Conservation (phyloP, 768 basidiomycete species). For the Phylloporus rhodoxanthus region DNA sequence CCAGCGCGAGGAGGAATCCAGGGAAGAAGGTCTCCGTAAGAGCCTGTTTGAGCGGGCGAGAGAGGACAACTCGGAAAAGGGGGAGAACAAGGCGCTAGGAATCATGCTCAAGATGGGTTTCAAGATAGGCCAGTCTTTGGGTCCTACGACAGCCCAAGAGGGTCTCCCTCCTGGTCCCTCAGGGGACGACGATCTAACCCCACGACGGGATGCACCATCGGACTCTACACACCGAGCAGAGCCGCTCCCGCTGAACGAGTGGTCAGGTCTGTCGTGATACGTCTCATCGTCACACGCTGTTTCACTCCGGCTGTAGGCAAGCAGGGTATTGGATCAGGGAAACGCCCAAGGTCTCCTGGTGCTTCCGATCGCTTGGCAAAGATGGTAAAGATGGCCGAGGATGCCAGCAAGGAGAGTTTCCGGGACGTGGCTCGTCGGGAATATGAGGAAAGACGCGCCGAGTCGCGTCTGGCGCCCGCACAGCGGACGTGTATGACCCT, state of each 20-base stretch:
- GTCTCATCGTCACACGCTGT: neutral
- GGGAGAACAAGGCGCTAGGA: constrained; percentile 68
- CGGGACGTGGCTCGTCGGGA: constrained; percentile 66
- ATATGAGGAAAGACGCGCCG: constrained; percentile 71
- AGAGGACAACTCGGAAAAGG: constrained; percentile 42
- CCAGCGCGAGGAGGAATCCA: constrained; percentile 66
- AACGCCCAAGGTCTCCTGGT: constrained; percentile 62
- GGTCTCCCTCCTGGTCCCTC: neutral
- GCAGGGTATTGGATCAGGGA: constrained; percentile 67
- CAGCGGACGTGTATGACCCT: constrained; percentile 69
- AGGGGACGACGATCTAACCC: neutral
- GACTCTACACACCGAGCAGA: constrained; percentile 45
- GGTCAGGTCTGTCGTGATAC: constrained; percentile 56
- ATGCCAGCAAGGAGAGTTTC: constrained; percentile 49
- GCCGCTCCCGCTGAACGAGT: constrained; percentile 73
- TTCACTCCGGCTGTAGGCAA: constrained; percentile 47
- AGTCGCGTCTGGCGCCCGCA: constrained; percentile 62
- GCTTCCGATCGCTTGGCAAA: constrained; percentile 62
- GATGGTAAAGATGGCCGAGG: constrained; percentile 61
- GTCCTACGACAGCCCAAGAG: constrained; percentile 27
- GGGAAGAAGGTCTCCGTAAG: constrained; percentile 71
- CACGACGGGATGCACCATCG: neutral
- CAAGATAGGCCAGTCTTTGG: constrained; percentile 76
- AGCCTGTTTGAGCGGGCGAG: constrained; percentile 75
- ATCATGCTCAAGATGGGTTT: constrained; percentile 97